phyloP scores from a whole-genome alignment of 257 asterid genomes.

The Craterostigma plantagineum region DNA sequence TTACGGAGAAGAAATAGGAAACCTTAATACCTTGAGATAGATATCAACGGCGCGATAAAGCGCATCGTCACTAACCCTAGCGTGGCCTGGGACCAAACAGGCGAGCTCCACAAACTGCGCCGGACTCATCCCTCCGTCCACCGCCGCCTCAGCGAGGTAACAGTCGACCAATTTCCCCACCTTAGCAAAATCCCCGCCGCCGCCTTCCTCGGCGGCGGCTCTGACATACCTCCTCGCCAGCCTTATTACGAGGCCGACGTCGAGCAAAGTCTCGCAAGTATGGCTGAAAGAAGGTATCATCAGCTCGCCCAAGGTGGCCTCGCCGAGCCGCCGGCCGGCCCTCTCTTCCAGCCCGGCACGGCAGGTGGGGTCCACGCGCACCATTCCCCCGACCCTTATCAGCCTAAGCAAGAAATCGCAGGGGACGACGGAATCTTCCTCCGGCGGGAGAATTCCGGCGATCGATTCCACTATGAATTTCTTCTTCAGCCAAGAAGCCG shows the following conservation, averaged over 20 bases:
- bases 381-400: conserved; percentile 41
- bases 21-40: conserved; percentile 51
- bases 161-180: conserved; percentile 58
- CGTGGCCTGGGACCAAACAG: conserved; percentile 30
- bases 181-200: conserved; percentile 29
- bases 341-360: conserved; percentile 39
- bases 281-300: conserved; percentile 67
- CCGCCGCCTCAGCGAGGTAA: conserved; percentile 68
- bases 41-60: conserved; percentile 59
- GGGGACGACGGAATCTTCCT: conserved; percentile 43
- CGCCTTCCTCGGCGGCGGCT: conserved; percentile 17
- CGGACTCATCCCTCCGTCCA: conserved; percentile 22
- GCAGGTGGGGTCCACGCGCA: conserved; percentile 21
- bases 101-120: conserved; percentile 32
- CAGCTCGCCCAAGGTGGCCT: conserved; percentile 50
- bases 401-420: conserved; percentile 53
- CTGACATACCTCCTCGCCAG: conserved; percentile 32
- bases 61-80: conserved; percentile 39
- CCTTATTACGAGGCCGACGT: conserved; percentile 41
- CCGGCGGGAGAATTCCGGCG: conserved; percentile 47
- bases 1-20: too few species aligned
- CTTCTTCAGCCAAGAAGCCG: conserved; percentile 42
- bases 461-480: conserved; percentile 46
- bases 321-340: conserved; percentile 56
- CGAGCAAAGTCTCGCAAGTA: conserved; percentile 41